Evolutionary conservation across 1,284 basidiomycete species (phyloP).

Genomic region (Cutaneotrichosporon dermatis): DNA sequence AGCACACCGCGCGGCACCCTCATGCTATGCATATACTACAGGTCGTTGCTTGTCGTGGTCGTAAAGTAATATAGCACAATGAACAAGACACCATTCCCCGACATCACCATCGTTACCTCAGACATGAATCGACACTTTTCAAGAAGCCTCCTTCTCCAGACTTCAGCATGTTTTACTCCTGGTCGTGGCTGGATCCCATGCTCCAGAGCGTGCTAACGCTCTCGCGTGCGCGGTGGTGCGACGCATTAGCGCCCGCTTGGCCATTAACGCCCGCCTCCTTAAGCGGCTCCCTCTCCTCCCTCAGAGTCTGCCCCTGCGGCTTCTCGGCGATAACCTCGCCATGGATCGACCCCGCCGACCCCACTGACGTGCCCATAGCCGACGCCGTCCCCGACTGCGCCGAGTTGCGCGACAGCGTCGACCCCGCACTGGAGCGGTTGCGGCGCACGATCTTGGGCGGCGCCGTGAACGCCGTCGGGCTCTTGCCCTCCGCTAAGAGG

Average conservation of each 20-base stretch:
- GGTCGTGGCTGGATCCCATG: constrained; percentile 13
- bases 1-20: too few relatives aligned
- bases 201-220: constrained; percentile 28
- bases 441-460: constrained; percentile 19
- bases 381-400: background rate
- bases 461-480: constrained; percentile 25
- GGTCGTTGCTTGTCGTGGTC: background rate
- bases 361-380: too few relatives aligned
- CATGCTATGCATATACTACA: too few relatives aligned
- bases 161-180: too few relatives aligned
- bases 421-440: constrained; percentile 1
- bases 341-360: too few relatives aligned
- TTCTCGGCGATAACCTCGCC: background rate
- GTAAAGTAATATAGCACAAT: background rate
- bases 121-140: too few relatives aligned
- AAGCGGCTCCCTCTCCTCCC: too few relatives aligned
- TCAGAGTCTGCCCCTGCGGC: background rate
- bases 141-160: too few relatives aligned
- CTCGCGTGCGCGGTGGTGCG: constrained; percentile 8
- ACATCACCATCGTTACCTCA: too few relatives aligned
- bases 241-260: background rate
- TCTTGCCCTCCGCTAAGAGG: constrained; percentile 28
- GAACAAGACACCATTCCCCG: too few relatives aligned
- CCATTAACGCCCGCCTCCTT: background rate
- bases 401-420: background rate